Conservation (phyloP, 176 grass and related monocot species). For the Cenchrus purpureus region DNA sequence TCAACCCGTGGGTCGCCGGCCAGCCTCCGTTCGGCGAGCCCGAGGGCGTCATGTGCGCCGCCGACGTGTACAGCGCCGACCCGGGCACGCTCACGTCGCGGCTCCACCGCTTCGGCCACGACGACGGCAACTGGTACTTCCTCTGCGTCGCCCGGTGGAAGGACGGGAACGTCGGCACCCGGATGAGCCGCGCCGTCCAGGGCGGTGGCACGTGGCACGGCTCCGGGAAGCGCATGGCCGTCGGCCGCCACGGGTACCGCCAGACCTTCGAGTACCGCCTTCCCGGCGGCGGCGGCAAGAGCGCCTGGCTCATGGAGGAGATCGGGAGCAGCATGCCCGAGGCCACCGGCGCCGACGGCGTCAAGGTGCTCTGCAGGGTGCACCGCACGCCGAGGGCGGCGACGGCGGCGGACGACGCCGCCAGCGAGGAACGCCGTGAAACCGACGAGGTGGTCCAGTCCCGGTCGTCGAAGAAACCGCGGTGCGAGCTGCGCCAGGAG, state of each 20-base stretch:
- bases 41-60: neutral
- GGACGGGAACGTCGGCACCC: neutral
- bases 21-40: neutral
- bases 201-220: conserved; percentile 23
- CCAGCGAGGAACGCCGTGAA: neutral
- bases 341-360: neutral
- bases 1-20: conserved; percentile 19
- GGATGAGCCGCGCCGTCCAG: neutral
- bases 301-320: neutral
- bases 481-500: neutral
- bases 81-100: neutral
- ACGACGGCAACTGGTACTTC: conserved; percentile 25
- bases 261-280: conserved; percentile 22
- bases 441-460: neutral
- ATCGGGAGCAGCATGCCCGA: neutral
- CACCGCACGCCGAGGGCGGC: neutral
- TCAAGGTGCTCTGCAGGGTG: neutral
- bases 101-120: neutral
- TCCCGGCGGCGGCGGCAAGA: neutral
- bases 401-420: neutral
- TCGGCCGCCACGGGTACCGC: neutral
- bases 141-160: neutral
- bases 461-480: neutral
- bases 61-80: neutral
- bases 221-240: neutral